A percentile compares a stretch with the other conserved stretches of the same genome.
Evolutionary conservation across 805 yeast species (phyloP).

Genomic region (Kluyveromyces wickerhamii): DNA sequence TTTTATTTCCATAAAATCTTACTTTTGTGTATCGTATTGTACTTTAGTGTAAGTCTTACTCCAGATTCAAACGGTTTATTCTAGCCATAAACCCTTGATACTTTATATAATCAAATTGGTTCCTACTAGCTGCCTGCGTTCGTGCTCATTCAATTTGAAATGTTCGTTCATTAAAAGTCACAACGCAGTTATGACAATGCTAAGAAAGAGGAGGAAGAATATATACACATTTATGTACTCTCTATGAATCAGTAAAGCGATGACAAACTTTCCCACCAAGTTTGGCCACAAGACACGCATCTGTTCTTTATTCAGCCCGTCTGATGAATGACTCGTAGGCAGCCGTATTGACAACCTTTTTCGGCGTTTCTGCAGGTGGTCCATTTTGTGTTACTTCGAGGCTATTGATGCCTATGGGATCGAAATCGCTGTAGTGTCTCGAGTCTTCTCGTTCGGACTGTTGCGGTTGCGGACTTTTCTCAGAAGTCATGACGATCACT

Average conservation of each 20-base stretch:
- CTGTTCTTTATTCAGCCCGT: constrained; percentile 7
- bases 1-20: constrained; percentile 5
- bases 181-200: too few species aligned
- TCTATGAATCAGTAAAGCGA: too few species aligned
- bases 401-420: not conserved
- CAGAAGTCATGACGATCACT: constrained; percentile 9
- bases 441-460: not conserved
- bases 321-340: constrained; percentile 8
- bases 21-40: constrained; percentile 3
- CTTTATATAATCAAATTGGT: too few species aligned
- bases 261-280: too few species aligned
- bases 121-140: too few species aligned
- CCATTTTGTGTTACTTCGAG: not conserved
- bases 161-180: too few species aligned
- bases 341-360: not conserved
- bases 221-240: too few species aligned
- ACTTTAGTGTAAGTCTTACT: constrained; percentile 5
- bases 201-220: too few species aligned
- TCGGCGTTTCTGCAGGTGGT: not conserved
- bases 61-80: constrained; percentile 3
- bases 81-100: constrained; percentile 9
- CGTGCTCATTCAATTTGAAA: too few species aligned
- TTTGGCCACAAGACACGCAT: constrained; percentile 1
- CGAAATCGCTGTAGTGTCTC: not conserved
- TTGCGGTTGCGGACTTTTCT: constrained; percentile 2